Percentiles rank a stretch among this genome's conserved stretches.
Conservation (phyloP, 192 early-diverging fungal genomes). For the Funneliformis geosporum region DNA sequence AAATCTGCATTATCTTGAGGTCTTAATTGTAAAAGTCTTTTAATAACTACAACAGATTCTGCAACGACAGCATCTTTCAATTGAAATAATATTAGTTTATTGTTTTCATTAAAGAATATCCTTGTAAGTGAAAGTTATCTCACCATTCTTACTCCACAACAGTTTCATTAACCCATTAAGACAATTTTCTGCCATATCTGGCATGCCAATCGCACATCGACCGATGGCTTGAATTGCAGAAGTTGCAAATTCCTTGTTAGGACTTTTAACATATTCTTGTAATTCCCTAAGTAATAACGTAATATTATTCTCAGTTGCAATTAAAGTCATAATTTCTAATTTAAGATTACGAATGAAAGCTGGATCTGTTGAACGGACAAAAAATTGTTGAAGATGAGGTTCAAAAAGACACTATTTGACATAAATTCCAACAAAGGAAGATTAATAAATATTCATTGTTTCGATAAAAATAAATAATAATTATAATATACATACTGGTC, state of each 20-base stretch:
- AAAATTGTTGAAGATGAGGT: conserved; percentile 77
- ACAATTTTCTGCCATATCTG: conserved; percentile 56
- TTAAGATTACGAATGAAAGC: conserved; percentile 79
- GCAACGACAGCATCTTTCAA: conserved; percentile 68
- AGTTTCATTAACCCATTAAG: conserved; percentile 58
- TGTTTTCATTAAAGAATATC: background rate
- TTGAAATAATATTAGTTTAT: background rate
- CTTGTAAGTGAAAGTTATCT: conserved; percentile 1
- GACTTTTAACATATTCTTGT: conserved; percentile 69
- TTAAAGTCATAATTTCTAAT: conserved; percentile 76
- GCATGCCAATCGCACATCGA: conserved; percentile 57
- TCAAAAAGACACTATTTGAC: conserved; percentile 60
- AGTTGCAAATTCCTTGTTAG: conserved; percentile 66
- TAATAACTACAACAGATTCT: conserved; percentile 75
- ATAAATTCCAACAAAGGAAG: background rate
- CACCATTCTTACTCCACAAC: conserved; percentile 61
- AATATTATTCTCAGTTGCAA: conserved; percentile 71
- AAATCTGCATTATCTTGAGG: conserved; percentile 48
- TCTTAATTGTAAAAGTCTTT: conserved; percentile 63
- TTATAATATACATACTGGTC: conserved; percentile 49
- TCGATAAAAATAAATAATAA: background rate
- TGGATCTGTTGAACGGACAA: conserved; percentile 76
- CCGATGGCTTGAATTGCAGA: conserved; percentile 66
- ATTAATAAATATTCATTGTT: background rate
- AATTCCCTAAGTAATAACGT: conserved; percentile 72